Base-by-base conservation (phyloP, 768 basidiomycete genomes). In the Infundibulicybe gibba region DNA sequence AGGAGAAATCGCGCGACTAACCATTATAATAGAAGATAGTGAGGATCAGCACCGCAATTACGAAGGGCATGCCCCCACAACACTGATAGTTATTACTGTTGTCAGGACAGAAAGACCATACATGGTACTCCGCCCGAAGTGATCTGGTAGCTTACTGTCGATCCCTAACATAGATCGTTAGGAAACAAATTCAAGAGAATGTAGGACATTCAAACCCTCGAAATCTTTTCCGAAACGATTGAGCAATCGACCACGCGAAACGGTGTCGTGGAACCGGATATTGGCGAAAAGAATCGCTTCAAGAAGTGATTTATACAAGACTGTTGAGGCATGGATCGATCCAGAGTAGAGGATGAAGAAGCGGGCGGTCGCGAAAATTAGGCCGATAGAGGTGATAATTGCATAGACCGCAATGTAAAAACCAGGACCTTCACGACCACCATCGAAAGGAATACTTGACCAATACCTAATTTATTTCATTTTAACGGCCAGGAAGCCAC, bases 141-240 rank as follows among this genome's bases (percentile, higher is more conserved):
- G 85, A 57, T 95, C 90, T 1, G 92, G 79, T 51, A 92, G 75
- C 42, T 61, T 81, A 53, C 89, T 91, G 59, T 94, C 92, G 41
- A 94, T 81, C 19, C 86, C 90, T 84, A 56, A 34, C 13, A 41
- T 33, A 40, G 30, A 13, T 54, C 47, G 61, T 13, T 37, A 15
- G 53, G 8, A 19, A 0, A 43, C 32, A 58, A 62, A 51, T 52
- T 11, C 45, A 42, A 14, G 21, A 30, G 17, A 11, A 11, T 19
- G 32, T 11, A n/a, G n/a, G n/a, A 6, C 17, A 66, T 75, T 1
- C 10, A 19, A 14, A 70, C 75, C 87, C 69, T 94, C 91, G 47
- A 94, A 88, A 60, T 94, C 93, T 62, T 94, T 94, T 37, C 93
- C 92, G 52, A 89, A 87, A 40, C 91, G 72, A 54, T 94, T 91